Conservation (phyloP, 2,329 filamentous ascomycete species). For the Huntiella abstrusa region DNA sequence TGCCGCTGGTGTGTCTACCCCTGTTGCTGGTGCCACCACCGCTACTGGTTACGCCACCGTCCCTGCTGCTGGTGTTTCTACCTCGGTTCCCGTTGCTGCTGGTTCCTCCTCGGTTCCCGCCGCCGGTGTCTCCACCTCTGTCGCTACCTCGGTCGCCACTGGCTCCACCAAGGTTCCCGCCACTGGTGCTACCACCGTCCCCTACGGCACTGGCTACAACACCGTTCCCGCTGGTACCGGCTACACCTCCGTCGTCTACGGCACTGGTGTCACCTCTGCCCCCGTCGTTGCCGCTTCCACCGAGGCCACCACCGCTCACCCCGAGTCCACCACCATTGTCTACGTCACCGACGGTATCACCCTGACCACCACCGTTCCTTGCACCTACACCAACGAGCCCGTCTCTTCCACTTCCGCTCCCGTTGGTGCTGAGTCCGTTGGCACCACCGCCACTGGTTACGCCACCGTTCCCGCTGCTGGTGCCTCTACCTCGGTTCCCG, state of each 20-base stretch:
- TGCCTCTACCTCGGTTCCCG: not conserved
- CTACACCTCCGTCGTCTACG: not conserved
- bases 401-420: not conserved
- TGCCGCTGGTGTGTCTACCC: not conserved
- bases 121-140: not conserved
- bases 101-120: not conserved
- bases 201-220: not conserved
- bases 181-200: not conserved
- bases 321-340: not conserved
- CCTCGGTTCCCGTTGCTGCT: not conserved
- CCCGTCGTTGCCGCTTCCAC: not conserved
- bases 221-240: not conserved
- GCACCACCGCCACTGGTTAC: not conserved
- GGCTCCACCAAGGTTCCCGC: not conserved
- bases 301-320: not conserved
- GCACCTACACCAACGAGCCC: conserved; percentile 4
- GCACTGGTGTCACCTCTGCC: not conserved
- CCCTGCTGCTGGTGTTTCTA: not conserved
- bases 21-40: not conserved
- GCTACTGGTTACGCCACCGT: not conserved
- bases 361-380: conserved; percentile 2
- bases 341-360: conserved; percentile 8
- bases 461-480: not conserved
- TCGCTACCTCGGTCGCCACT: not conserved
- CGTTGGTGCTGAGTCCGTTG: not conserved